phyloP scores from a whole-genome alignment of 2,329 filamentous ascomycete genomes.

The Penicillium sp. region DNA sequence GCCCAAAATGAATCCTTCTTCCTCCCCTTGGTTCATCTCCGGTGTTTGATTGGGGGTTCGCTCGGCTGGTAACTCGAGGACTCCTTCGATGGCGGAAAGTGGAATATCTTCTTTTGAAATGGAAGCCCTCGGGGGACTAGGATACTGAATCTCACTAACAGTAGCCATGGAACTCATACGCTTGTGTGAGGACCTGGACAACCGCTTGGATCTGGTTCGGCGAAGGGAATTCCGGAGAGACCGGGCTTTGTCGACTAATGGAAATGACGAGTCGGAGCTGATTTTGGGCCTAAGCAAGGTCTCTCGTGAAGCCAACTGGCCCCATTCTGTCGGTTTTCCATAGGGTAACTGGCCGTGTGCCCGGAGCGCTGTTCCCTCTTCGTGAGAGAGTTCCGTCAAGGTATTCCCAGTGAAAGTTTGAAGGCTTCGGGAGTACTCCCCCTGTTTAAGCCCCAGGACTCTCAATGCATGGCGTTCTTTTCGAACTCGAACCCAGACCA shows the following conservation, averaged over 20 bases:
- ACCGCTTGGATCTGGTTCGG: constrained; percentile 38
- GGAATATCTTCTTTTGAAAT: constrained; percentile 35
- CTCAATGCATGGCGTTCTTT: constrained; percentile 37
- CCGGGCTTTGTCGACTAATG: constrained; percentile 32
- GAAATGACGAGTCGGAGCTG: constrained; percentile 27
- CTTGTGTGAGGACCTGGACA: constrained; percentile 33
- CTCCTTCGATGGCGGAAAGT: constrained; percentile 40
- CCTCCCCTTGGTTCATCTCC: constrained; percentile 34
- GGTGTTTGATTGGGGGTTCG: constrained; percentile 43
- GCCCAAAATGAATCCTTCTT: constrained; percentile 24
- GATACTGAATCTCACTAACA: constrained; percentile 34
- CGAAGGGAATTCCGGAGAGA: constrained; percentile 40
- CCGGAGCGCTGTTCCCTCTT: constrained; percentile 36
- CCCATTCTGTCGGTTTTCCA: constrained; percentile 42
- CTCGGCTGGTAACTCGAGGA: constrained; percentile 40
- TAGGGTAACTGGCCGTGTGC: constrained; percentile 41
- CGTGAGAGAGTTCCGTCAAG: constrained; percentile 35
- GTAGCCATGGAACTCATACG: constrained; percentile 38
- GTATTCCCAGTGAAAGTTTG: constrained; percentile 33
- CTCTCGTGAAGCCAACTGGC: constrained; percentile 37
- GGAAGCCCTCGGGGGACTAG: constrained; percentile 21
- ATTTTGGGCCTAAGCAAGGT: constrained; percentile 27
- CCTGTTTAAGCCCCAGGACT: constrained; percentile 28
- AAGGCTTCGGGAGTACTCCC: constrained; percentile 24
- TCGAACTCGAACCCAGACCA: constrained; percentile 41